A percentile compares a stretch with the other conserved stretches of the same genome.
Evolutionary conservation across 495 filamentous ascomycete species (phyloP).

Genomic region (Penicillium steckii): DNA sequence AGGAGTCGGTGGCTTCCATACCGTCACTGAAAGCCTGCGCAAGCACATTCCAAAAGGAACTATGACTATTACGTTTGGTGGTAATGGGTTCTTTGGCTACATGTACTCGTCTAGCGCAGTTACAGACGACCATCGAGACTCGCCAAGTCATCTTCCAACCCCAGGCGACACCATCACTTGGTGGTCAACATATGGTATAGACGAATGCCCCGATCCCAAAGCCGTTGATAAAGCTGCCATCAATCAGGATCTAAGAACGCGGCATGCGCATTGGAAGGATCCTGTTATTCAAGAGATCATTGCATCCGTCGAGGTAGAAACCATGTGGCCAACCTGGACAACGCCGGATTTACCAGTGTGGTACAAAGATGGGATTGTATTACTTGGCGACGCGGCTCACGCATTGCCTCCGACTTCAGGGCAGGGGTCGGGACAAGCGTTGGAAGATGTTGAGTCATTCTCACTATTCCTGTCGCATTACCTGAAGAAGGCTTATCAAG

Average conservation of each 20-base stretch:
- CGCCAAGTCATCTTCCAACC: background rate
- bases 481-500: background rate
- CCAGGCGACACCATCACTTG: slow-evolving; percentile 5
- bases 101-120: slow-evolving; percentile 4
- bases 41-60: background rate
- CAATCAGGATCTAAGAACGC: background rate
- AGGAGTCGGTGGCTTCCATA: slow-evolving; percentile 6
- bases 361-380: slow-evolving; percentile 6
- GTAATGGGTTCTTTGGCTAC: slow-evolving; percentile 9
- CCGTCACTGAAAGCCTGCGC: background rate
- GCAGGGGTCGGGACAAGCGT: slow-evolving; percentile 7
- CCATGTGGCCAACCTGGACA: slow-evolving; percentile 9
- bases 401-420: slow-evolving; percentile 10
- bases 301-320: slow-evolving; percentile 2
- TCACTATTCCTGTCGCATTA: slow-evolving; percentile 2
- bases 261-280: slow-evolving; percentile 7
- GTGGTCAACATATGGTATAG: slow-evolving; percentile 9
- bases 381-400: slow-evolving; percentile 11
- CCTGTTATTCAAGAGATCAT: slow-evolving; percentile 9
- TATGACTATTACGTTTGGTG: slow-evolving; percentile 7
- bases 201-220: slow-evolving; percentile 8
- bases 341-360: slow-evolving; percentile 5
- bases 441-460: slow-evolving; percentile 8
- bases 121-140: background rate
- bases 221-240: background rate